Conservation (phyloP, 2,329 filamentous ascomycete genomes). For the Nannizzia gypsea region DNA sequence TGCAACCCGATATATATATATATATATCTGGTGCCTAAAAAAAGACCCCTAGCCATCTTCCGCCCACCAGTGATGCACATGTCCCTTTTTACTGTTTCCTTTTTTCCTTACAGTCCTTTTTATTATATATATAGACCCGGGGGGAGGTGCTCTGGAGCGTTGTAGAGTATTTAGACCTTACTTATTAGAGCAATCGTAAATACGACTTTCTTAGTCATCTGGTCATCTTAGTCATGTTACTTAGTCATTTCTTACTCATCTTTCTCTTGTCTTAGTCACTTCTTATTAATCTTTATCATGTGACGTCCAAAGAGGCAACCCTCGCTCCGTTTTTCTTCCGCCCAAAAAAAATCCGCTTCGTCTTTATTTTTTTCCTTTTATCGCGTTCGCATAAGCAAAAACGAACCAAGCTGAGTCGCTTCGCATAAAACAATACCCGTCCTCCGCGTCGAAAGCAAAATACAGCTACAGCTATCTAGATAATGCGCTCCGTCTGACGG, state of each 20-base stretch:
- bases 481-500: conserved; percentile 13
- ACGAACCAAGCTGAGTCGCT: conserved; percentile 2
- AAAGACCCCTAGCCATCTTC: neutral
- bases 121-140: neutral
- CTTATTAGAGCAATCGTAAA: conserved; percentile 2
- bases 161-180: neutral
- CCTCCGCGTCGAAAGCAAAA: conserved; percentile 11
- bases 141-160: neutral
- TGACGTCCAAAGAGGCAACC: neutral
- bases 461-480: conserved; percentile 8
- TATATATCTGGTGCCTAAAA: neutral
- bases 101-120: neutral
- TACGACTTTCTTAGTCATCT: neutral
- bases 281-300: neutral
- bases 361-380: neutral
- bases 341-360: neutral
- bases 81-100: neutral
- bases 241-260: neutral
- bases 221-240: neutral
- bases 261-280: neutral
- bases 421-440: conserved; percentile 18
- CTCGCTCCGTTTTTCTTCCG: conserved; percentile 14
- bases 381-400: too few relatives aligned
- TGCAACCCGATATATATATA: neutral
- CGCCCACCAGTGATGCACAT: neutral